A percentile compares a stretch with the other conserved stretches of the same genome.
Conservation (phyloP, 352 stramenopile genomes). For the Pythium aquatile region DNA sequence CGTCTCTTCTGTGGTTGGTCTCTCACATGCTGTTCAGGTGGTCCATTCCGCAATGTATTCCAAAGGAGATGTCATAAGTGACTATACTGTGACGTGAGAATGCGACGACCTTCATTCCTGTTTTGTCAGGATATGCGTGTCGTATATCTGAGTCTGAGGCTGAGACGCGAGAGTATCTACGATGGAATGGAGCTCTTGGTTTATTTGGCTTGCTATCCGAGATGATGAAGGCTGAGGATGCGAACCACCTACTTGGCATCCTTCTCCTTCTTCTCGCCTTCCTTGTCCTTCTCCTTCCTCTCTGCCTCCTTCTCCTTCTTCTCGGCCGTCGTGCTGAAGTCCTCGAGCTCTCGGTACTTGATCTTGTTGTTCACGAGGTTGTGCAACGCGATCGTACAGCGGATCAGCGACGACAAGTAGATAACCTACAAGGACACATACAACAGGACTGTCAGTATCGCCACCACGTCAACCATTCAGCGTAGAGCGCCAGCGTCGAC, state of each 20-base stretch:
- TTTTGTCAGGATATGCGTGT: neutral
- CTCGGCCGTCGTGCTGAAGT: constrained; percentile 56
- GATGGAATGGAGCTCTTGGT: neutral
- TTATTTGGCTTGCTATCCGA: neutral
- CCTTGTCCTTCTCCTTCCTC: constrained; percentile 22
- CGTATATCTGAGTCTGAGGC: neutral
- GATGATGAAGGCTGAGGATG: neutral
- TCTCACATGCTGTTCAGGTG: constrained; percentile 6
- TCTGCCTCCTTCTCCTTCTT: constrained; percentile 76
- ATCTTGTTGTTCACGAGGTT: constrained; percentile 99
- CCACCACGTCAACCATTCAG: neutral
- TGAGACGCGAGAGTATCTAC: neutral
- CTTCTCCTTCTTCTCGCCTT: constrained; percentile 10
- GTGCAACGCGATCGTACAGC: constrained; percentile 98
- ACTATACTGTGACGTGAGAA: constrained; percentile 3
- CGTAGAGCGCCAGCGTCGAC: neutral
- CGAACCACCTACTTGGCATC: neutral
- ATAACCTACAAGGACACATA: constrained; percentile 74
- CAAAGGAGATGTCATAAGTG: neutral
- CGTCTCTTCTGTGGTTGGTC: constrained; percentile 1
- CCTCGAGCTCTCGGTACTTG: constrained; percentile 92
- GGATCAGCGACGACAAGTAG: constrained; percentile 97
- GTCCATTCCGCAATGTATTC: constrained; percentile 13
- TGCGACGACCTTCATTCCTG: neutral
- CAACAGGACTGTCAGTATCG: constrained; percentile 6